Percentiles rank a stretch among this genome's conserved stretches.
Evolutionary conservation across 306 rosid species (phyloP).

Genomic region (Acmispon strigosus): DNA sequence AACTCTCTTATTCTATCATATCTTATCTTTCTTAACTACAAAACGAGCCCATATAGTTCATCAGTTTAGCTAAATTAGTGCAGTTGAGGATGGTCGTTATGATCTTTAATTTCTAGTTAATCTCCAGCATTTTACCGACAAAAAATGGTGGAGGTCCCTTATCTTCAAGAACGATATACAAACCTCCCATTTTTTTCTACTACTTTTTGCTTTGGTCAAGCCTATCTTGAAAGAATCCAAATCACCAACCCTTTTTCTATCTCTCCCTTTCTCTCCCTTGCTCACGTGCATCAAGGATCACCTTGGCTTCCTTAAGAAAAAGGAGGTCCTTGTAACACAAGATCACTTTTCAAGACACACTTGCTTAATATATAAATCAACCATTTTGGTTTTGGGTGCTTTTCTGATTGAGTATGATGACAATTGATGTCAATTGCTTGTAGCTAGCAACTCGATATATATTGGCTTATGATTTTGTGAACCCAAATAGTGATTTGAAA

Average conservation of each 20-base stretch:
- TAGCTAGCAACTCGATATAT: background rate
- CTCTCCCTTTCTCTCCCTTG: conserved; percentile 10
- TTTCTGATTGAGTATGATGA: background rate
- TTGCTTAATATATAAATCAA: background rate
- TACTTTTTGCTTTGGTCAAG: conserved; percentile 35
- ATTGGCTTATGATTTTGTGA: background rate
- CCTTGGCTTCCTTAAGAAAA: conserved; percentile 11
- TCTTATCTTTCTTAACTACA: too few relatives aligned
- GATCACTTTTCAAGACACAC: conserved; percentile 4
- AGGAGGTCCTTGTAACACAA: background rate
- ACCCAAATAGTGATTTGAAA: background rate
- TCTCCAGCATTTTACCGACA: conserved; percentile 35
- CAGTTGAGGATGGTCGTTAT: conserved; percentile 22
- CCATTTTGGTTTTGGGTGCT: conserved; percentile 13
- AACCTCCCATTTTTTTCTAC: conserved; percentile 20
- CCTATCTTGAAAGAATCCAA: conserved; percentile 44
- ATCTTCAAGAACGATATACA: conserved; percentile 29
- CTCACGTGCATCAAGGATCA: conserved; percentile 22
- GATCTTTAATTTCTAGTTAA: background rate
- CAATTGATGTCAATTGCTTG: background rate
- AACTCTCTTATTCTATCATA: too few relatives aligned
- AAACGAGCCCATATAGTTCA: too few relatives aligned
- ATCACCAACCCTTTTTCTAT: conserved; percentile 13
- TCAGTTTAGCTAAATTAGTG: background rate
- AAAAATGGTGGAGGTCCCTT: conserved; percentile 45